Percentiles rank a stretch among this genome's conserved stretches.
phyloP scores from a whole-genome alignment of 2,329 filamentous ascomycete species.

The Akanthomyces dipterigenus region DNA sequence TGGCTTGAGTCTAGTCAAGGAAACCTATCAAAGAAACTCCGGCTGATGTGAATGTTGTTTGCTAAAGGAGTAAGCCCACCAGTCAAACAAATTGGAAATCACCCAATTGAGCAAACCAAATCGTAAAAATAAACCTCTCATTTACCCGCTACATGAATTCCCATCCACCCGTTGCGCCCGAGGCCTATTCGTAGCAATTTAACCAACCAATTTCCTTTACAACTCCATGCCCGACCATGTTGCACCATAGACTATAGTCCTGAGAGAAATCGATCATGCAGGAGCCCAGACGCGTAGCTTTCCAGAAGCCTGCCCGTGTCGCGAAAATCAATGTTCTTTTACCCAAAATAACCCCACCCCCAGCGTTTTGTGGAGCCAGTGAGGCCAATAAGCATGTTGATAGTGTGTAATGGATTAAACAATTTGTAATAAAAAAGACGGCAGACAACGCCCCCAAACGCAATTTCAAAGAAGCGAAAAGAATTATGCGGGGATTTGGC shows the following conservation, averaged over 20 bases:
- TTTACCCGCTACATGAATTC: neutral
- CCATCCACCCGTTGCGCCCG: neutral
- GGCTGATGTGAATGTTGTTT: too few species aligned
- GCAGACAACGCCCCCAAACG: neutral
- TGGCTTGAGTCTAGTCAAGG: too few species aligned
- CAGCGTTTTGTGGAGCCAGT: neutral
- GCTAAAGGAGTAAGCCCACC: neutral
- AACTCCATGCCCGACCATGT: neutral
- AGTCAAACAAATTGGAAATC: too few species aligned
- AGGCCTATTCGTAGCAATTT: neutral
- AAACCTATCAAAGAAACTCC: too few species aligned
- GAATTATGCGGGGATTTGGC: neutral
- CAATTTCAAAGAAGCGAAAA: neutral
- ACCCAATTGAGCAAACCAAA: neutral
- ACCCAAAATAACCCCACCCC: neutral
- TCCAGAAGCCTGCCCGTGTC: neutral
- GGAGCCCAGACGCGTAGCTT: neutral
- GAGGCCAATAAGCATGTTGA: neutral
- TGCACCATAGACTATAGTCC: neutral
- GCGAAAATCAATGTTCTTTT: neutral
- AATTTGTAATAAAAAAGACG: neutral
- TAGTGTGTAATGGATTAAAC: neutral
- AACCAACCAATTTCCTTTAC: neutral
- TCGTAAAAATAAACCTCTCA: neutral
- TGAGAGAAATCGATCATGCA: neutral